A percentile compares a stretch with the other conserved stretches of the same genome.
Conservation (phyloP, 805 yeast species). For the Metschnikowia picachoensis region DNA sequence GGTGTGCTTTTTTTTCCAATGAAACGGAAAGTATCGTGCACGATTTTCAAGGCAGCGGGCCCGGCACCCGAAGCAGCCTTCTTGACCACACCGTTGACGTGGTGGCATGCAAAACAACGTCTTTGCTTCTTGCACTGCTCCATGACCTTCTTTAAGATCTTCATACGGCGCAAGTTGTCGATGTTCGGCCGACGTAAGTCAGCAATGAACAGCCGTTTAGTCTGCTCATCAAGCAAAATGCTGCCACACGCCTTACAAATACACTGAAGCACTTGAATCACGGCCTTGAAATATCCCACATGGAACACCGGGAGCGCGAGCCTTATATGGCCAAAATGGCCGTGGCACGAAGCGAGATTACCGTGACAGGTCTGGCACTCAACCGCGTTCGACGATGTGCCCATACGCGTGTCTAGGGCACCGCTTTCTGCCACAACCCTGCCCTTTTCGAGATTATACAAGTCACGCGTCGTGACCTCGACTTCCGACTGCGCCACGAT, state of each 20-base stretch:
- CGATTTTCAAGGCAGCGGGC: slow-evolving; percentile 89
- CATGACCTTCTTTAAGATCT: slow-evolving; percentile 69
- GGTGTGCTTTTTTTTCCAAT: slow-evolving; percentile 84
- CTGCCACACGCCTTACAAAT: slow-evolving; percentile 88
- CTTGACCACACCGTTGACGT: slow-evolving; percentile 93
- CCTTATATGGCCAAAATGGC: slow-evolving; percentile 95
- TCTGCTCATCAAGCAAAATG: slow-evolving; percentile 66
- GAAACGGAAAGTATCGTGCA: slow-evolving; percentile 96
- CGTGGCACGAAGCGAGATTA: slow-evolving; percentile 89
- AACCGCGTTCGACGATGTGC: slow-evolving; percentile 79
- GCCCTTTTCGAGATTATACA: slow-evolving; percentile 87
- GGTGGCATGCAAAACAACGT: slow-evolving; percentile 81
- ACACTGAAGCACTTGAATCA: slow-evolving; percentile 81
- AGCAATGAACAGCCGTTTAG: slow-evolving; percentile 62
- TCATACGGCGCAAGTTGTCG: slow-evolving; percentile 92
- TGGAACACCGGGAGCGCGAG: slow-evolving; percentile 95
- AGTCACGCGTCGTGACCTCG: slow-evolving; percentile 85
- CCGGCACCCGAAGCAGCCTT: slow-evolving; percentile 91
- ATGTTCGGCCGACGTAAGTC: slow-evolving; percentile 85
- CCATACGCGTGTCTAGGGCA: slow-evolving; percentile 91
- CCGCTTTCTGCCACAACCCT: slow-evolving; percentile 79
- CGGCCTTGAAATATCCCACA: slow-evolving; percentile 92
- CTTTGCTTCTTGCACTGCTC: slow-evolving; percentile 97
- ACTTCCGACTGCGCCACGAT: slow-evolving; percentile 92
- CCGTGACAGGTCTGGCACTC: slow-evolving; percentile 94